A percentile compares a stretch with the other conserved stretches of the same genome.
Evolutionary conservation across 768 basidiomycete species (phyloP).

Genomic region (Phanerochaete carnosa): DNA sequence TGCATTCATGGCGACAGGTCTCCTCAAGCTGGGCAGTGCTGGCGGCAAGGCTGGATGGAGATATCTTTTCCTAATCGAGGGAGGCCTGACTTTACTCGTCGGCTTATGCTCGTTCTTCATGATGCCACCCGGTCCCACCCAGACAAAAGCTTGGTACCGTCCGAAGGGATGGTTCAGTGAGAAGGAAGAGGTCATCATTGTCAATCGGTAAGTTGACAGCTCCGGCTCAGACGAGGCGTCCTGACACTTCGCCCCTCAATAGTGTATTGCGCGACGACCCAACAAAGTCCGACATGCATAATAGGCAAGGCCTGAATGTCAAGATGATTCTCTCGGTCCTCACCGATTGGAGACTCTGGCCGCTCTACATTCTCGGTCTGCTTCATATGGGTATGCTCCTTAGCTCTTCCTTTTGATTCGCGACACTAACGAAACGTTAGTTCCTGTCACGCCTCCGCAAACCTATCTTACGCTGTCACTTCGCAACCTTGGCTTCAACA

Average conservation of each 20-base stretch:
- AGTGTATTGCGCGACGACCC: conserved; percentile 64
- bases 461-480: conserved; percentile 64
- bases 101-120: conserved; percentile 52
- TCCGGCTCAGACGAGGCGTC: background rate
- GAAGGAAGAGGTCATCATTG: conserved; percentile 46
- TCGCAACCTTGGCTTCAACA: conserved; percentile 59
- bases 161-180: conserved; percentile 68
- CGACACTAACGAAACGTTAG: conserved; percentile 22
- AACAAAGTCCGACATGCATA: conserved; percentile 67
- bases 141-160: conserved; percentile 56
- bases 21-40: conserved; percentile 51
- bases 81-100: conserved; percentile 45
- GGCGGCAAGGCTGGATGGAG: conserved; percentile 54
- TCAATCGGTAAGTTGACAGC: conserved; percentile 41
- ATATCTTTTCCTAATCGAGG: conserved; percentile 57
- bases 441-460: conserved; percentile 58
- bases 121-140: conserved; percentile 62
- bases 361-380: conserved; percentile 56
- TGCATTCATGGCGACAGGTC: conserved; percentile 64
- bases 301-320: conserved; percentile 56
- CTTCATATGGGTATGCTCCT: conserved; percentile 45
- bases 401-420: background rate
- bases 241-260: background rate
- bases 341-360: conserved; percentile 64
- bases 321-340: conserved; percentile 49